Base-by-base conservation (phyloP, 2,329 filamentous ascomycete genomes). In the Penicillium sp. region DNA sequence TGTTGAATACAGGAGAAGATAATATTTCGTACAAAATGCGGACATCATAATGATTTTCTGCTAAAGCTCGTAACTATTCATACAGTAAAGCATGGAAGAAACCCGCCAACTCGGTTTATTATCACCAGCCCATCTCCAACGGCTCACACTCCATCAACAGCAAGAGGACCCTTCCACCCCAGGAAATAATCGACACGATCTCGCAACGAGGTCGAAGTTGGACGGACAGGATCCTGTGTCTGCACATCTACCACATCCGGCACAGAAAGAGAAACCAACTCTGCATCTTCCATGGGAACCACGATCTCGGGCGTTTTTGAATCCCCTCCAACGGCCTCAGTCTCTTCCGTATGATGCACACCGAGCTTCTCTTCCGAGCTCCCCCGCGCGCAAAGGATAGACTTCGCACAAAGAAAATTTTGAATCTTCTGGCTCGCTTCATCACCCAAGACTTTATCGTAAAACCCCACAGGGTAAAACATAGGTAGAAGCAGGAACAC, bases 141-240 rank as follows among this genome's bases (percentile, higher is more conserved):
- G 7, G 4, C 22, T 44, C 41, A 44, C 14, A 27, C 41, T 61
- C 50, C 60, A 13, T 43, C 10, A 11, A 37, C 24, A n/a, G n/a
- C 19, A 44, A 64, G 35, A 13, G 70, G 72, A 1, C 72, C 73
- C 22, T 56, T 62, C 73, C 73, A 75, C 19, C 73, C 73, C 39
- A 75, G 64, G 40, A 69, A 59, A 39, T 74, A 72, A 55, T 75
- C 73, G 14, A 75, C 54, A 6, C 54, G 67, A 49, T 75, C 73
- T 33, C 71, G 66, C 18, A 71, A 7, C 5, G 40, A 16, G 7
- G 22, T 9, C 31, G n/a, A 18, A 18, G 33, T 24, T 9, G 18
- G 40, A 33, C 10, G 22, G 13, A n/a, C n/a, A 16, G 10, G 16
- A 9, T 24, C 24, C 24, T 41, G 53, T 33, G 60, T 52, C 35